Conservation (phyloP, 345 rosid species). For the Kandelia obovata region DNA sequence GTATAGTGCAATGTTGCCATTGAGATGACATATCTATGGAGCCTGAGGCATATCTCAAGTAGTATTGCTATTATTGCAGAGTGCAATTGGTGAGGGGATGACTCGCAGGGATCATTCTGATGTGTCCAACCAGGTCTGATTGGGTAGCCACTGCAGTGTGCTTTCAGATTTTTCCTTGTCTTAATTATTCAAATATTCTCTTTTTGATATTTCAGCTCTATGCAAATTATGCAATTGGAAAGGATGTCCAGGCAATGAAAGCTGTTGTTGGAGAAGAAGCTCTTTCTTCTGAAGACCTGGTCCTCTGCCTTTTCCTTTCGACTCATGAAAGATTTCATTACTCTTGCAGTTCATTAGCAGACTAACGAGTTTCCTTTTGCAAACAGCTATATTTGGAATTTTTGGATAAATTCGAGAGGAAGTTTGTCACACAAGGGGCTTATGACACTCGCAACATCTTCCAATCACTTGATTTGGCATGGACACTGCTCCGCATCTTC, state of each 20-base stretch:
- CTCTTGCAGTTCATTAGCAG: background rate
- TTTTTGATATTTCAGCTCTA: conserved; percentile 51
- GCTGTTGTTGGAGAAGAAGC: conserved; percentile 99
- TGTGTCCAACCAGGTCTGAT: conserved; percentile 83
- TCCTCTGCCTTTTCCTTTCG: conserved; percentile 24
- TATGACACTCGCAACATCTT: conserved; percentile 89
- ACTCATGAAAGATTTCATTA: conserved; percentile 3
- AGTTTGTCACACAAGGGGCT: conserved; percentile 92
- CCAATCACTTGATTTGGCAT: conserved; percentile 92
- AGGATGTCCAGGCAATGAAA: conserved; percentile 98
- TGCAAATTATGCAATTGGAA: conserved; percentile 95
- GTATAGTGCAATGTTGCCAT: background rate
- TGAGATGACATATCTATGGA: background rate
- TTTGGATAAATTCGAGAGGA: conserved; percentile 92
- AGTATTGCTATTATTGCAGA: conserved; percentile 35
- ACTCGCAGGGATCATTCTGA: conserved; percentile 89
- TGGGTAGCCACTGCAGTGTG: background rate
- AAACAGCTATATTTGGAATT: conserved; percentile 87
- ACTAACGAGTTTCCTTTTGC: conserved; percentile 14
- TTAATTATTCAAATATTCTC: background rate
- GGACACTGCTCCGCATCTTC: conserved; percentile 95
- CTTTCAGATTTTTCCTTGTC: conserved; percentile 5
- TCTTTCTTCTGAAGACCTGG: conserved; percentile 96
- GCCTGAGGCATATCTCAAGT: background rate
- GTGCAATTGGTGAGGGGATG: conserved; percentile 99